Evolutionary conservation across 176 grass and related monocot species (phyloP), one percentile per base, ranked within the genome.

Genomic region (Juncus effusus): DNA sequence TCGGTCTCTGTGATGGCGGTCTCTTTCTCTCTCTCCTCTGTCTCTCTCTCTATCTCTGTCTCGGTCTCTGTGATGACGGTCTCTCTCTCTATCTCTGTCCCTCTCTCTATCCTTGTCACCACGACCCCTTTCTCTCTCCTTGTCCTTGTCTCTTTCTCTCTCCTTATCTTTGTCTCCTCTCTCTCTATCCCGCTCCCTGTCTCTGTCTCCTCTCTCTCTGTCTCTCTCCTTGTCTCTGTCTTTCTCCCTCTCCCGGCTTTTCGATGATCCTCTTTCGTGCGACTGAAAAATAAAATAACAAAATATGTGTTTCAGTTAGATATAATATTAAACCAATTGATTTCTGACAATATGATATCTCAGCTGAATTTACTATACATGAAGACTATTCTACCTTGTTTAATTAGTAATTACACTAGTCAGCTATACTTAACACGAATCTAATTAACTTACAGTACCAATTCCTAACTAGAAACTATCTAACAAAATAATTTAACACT

Each of bases 241-340:
- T 54, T 74, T 85, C 13, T 85, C 91, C 76, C 63, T 90, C 72
- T 85, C 91, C 75, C 91, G 83, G 16, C 78, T 90, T 44, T 91
- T 96, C 1, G 87, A 91, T 54, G 87, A 85, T 7, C 84, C 71
- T 35, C 81, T 81, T 66, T 96, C 84, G 57, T 79, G 79, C 15
- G 70, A 63, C 5, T 78, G 73, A 13, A 6, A 75, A 42, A 68
- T 13, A 63, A n/a, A 7, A 49, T 39, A 50, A 2, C 51, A 76
- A 10, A 62, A 44, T 13, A 54, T 5, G 56, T 19, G 16, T 3
- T 61, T 38, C 3, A 10, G 10, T 63, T 36, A 36, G 10, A 12
- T 0, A 15, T 36, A 36, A 36, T 38, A 36, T 28, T 1, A 28
- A 28, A 28, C 1, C 19, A 28, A 28, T 28, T 28, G 19, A 28